These are phyloP conservation scores for Houttuynia cordata DNA, from an alignment of 164 flowering plant species.

Conservation along the genomic window DNA sequence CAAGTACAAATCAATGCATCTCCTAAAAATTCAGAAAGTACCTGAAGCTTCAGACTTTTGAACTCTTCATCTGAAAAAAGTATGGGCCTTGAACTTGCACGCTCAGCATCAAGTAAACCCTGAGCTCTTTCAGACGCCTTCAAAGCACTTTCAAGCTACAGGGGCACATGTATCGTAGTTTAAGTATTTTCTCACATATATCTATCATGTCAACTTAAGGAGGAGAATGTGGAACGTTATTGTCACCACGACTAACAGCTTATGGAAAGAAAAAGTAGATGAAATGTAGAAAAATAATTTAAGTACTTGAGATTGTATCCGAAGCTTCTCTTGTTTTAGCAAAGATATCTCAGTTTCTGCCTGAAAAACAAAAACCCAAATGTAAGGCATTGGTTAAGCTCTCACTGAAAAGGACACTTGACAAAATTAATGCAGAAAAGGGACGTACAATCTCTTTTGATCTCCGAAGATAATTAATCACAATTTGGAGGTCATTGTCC, in stretches of 20 bases:
- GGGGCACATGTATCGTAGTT: background rate
- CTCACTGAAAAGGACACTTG: background rate
- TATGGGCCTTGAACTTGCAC: conserved; percentile 41
- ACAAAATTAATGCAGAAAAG: background rate
- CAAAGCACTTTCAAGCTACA: conserved; percentile 68
- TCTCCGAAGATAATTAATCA: conserved; percentile 65
- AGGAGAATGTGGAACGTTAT: no score
- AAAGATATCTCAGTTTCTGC: conserved; percentile 88
- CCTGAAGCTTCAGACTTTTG: conserved; percentile 78
- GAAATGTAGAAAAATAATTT: background rate
- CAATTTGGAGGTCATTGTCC: conserved; percentile 62
- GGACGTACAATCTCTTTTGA: conserved; percentile 71
- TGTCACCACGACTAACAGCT: background rate
- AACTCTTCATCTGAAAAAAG: conserved; percentile 71
- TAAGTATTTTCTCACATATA: background rate
- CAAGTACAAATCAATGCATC: no score
- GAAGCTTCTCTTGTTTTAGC: conserved; percentile 73
- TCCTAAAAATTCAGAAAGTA: no score
- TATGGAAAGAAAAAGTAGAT: background rate
- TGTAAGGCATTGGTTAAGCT: background rate
- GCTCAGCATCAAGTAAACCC: conserved; percentile 49
- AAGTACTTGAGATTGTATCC: conserved; percentile 84
- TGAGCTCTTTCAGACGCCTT: conserved; percentile 69
- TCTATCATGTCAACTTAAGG: no score
- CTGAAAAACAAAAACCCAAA: conserved; percentile 31